phyloP scores from a whole-genome alignment of 2,329 filamentous ascomycete genomes.

The Plenodomus biglobosus region DNA sequence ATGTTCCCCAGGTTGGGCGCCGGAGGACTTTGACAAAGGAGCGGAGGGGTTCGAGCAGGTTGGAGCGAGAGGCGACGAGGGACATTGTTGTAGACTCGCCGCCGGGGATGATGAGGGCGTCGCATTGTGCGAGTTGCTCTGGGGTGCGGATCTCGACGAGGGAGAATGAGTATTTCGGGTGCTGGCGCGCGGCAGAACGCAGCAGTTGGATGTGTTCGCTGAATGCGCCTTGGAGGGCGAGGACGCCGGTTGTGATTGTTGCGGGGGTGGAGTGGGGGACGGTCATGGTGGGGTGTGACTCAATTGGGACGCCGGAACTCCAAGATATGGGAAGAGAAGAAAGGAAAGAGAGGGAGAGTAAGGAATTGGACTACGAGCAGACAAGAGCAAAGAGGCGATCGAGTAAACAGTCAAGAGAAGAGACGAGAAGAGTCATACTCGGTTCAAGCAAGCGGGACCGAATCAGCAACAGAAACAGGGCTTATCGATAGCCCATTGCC shows the following conservation, averaged over 20 bases:
- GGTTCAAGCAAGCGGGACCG: background rate
- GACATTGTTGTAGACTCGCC: conserved; percentile 95
- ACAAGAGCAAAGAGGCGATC: background rate
- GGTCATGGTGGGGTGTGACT: conserved; percentile 20
- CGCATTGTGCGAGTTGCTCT: conserved; percentile 69
- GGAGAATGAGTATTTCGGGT: conserved; percentile 40
- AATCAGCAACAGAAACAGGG: background rate
- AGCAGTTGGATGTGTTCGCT: conserved; percentile 82
- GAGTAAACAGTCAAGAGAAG: background rate
- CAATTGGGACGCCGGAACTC: background rate
- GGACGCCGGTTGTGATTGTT: conserved; percentile 59
- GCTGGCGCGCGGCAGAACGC: conserved; percentile 62
- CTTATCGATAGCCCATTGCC: conserved; percentile 15
- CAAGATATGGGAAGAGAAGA: conserved; percentile 5
- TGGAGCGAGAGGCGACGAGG: conserved; percentile 78
- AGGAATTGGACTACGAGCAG: background rate
- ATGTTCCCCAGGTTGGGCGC: conserved; percentile 93
- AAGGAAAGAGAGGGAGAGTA: background rate
- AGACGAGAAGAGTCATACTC: conserved; percentile 1
- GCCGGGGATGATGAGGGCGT: conserved; percentile 86
- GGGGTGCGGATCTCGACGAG: conserved; percentile 81
- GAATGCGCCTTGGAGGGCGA: conserved; percentile 90
- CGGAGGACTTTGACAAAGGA: conserved; percentile 85
- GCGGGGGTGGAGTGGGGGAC: conserved; percentile 10
- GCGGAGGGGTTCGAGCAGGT: conserved; percentile 78